A percentile compares a stretch with the other conserved stretches of the same genome.
phyloP scores from a whole-genome alignment of 129 eudicot genomes.

The Apium graveolens region DNA sequence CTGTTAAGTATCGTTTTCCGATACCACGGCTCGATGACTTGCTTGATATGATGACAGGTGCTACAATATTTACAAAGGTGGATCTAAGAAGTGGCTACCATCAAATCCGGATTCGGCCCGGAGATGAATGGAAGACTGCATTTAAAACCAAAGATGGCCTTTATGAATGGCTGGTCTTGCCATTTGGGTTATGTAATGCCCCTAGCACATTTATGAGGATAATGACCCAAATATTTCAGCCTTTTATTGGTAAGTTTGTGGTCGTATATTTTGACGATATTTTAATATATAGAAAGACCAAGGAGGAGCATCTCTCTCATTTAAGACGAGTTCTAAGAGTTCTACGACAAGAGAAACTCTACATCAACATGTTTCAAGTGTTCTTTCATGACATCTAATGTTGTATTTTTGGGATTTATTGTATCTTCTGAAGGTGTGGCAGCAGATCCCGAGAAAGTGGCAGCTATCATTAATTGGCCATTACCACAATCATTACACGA shows the following conservation, averaged over 20 bases:
- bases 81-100: not conserved
- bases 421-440: not conserved
- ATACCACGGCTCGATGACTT: not conserved
- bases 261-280: conserved; percentile 20
- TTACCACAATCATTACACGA: not conserved
- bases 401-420: conserved; percentile 3
- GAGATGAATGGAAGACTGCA: not conserved
- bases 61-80: not conserved
- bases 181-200: not conserved
- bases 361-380: not conserved
- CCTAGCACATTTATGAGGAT: not conserved
- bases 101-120: not conserved
- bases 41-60: not conserved
- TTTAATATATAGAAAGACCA: not conserved
- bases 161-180: not conserved
- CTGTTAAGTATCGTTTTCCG: not conserved
- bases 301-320: not conserved
- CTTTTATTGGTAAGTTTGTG: not conserved
- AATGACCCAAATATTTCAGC: not conserved
- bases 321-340: not conserved
- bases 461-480: conserved; percentile 1
- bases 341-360: not conserved
- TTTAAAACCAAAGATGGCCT: conserved; percentile 1
- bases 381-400: not conserved
- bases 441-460: not conserved